A percentile compares a stretch with the other conserved stretches of the same genome.
These are phyloP conservation scores for Trifolium pratense DNA, from an alignment of 306 rosid species.

Conservation along the genomic window DNA sequence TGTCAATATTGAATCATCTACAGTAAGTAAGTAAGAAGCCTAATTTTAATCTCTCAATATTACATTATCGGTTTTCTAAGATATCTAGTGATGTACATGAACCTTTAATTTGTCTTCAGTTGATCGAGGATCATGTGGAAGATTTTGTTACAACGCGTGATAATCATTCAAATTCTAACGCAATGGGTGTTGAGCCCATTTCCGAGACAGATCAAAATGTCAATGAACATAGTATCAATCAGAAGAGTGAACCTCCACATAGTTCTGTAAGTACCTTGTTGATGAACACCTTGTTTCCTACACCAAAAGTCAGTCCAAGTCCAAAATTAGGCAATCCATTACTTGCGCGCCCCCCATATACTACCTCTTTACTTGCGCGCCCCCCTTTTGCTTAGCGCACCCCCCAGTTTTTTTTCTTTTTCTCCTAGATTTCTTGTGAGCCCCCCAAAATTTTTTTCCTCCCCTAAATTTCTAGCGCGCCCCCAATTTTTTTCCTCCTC, in stretches of 20 bases:
- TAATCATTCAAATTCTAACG: slow-evolving; percentile 48
- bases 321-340: too few relatives aligned
- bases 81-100: slow-evolving; percentile 35
- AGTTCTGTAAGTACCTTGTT: slow-evolving; percentile 49
- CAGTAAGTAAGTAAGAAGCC: slow-evolving; percentile 60
- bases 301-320: too few relatives aligned
- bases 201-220: slow-evolving; percentile 55
- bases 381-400: too few relatives aligned
- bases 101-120: slow-evolving; percentile 51
- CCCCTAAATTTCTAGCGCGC: too few relatives aligned
- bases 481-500: too few relatives aligned
- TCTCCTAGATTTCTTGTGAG: too few relatives aligned
- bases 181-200: slow-evolving; percentile 51
- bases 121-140: slow-evolving; percentile 57
- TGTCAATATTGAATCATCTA: slow-evolving; percentile 70
- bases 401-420: too few relatives aligned
- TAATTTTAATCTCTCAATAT: slow-evolving; percentile 26
- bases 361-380: too few relatives aligned
- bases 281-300: too few relatives aligned
- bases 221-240: slow-evolving; percentile 40
- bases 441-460: too few relatives aligned
- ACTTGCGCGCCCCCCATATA: too few relatives aligned
- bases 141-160: slow-evolving; percentile 43
- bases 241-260: slow-evolving; percentile 48
- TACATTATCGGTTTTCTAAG: slow-evolving; percentile 32